Base-by-base conservation (phyloP, 2,329 filamentous ascomycete species). In the Paecilomyces dactylethromorphus region DNA sequence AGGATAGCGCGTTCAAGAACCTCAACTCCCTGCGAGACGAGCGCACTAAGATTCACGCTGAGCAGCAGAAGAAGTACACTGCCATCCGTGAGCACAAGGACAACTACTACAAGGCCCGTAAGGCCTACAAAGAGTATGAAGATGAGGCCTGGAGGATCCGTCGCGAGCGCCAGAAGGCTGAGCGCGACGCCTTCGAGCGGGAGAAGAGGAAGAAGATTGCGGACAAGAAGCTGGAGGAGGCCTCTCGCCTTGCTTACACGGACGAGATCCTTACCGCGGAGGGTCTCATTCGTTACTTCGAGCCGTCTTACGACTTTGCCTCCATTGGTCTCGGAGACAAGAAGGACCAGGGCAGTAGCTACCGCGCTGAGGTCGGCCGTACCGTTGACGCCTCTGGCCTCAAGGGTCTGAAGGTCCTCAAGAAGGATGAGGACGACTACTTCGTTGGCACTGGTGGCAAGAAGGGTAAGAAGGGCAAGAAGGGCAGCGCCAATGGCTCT, bases 351-450 rank as follows among this genome's bases (percentile, higher is more conserved):
- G 82, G 87, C 64, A 87, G 87, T 73, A 87, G 89, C 70, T 89
- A 96, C 71, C 86, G 87, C 57, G 92, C 93, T 57, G 83, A 89
- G 66, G 85, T 90, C 56, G 86, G 87, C 71, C 89, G 94, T 70
- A 96, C 88, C 62, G 89, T 97, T 26, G 91, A 96, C 67, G 88
- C 87, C 68, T 82, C 87, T n/a, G 87, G 82, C 58, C 83, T 96
- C 69, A 96, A 96, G 83, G 94, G 94, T 59, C 89, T 87, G 67
- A 87, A 86, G 72, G 81, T 97, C 45, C 78, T 90, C 60, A 88
- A 88, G 80, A 97, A 97, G 85, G 87, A 95, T 69, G 89, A 94
- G 54, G 93, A 97, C 50, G 89, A 91, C 64, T 96, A 95, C 80
- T 87, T 94, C 63, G 82, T 82, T 50, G 85, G 85, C 45, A 79